Percentiles rank a stretch among this genome's conserved stretches.
Conservation (phyloP, 768 basidiomycete genomes). For the Suillus variegatus region DNA sequence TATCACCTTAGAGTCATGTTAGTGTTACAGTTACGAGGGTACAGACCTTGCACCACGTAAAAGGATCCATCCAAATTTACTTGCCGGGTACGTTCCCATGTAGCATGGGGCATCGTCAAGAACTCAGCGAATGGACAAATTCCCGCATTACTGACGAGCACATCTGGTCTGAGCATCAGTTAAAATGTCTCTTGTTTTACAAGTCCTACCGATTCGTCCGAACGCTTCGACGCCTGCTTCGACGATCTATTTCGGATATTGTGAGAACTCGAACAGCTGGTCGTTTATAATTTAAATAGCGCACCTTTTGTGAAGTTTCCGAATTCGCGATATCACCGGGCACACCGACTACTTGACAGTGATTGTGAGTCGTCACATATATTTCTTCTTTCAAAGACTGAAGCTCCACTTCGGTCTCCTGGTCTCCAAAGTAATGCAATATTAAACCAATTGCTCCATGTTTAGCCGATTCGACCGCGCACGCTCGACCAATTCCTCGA, state of each 20-base stretch:
- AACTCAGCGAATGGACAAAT: slow-evolving; percentile 82
- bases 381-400: slow-evolving; percentile 48
- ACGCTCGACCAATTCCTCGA: slow-evolving; percentile 71
- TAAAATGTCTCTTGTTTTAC: neutral
- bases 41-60: slow-evolving; percentile 62
- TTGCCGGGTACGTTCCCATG: slow-evolving; percentile 47
- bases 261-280: neutral
- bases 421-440: slow-evolving; percentile 68
- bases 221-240: slow-evolving; percentile 58
- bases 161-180: slow-evolving; percentile 30
- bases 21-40: neutral
- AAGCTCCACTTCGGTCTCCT: slow-evolving; percentile 52
- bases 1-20: slow-evolving; percentile 8
- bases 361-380: slow-evolving; percentile 28
- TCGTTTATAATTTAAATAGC: slow-evolving; percentile 8
- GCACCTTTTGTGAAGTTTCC: slow-evolving; percentile 55
- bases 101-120: slow-evolving; percentile 52
- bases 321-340: slow-evolving; percentile 67
- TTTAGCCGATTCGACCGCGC: slow-evolving; percentile 63
- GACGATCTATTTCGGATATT: slow-evolving; percentile 50
- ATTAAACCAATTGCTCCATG: slow-evolving; percentile 66
- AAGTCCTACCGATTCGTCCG: slow-evolving; percentile 59
- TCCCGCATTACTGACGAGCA: slow-evolving; percentile 59
- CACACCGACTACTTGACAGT: slow-evolving; percentile 46
- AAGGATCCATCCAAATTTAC: slow-evolving; percentile 79